Percentiles rank a stretch among this genome's conserved stretches.
These are phyloP conservation scores for Phytopythium vexans DNA, from an alignment of 352 stramenopile species.

Conservation along the genomic window DNA sequence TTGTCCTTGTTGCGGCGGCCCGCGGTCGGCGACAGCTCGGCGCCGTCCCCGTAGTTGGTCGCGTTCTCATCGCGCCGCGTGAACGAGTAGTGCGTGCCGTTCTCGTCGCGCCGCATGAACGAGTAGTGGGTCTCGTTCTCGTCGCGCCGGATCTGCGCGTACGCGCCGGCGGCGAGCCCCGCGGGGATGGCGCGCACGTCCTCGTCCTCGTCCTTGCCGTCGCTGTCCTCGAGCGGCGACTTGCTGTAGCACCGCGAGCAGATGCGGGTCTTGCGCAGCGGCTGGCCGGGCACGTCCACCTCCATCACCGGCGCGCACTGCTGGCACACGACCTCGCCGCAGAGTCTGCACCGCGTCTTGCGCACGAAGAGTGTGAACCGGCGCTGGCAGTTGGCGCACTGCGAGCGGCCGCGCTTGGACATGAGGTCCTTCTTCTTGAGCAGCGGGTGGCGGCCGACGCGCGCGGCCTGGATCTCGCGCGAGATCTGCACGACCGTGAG, in stretches of 20 bases:
- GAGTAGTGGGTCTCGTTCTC: conserved; percentile 43
- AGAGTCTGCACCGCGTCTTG: conserved; percentile 71
- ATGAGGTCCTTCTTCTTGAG: conserved; percentile 64
- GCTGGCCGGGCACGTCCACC: conserved; percentile 23
- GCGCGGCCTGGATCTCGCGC: conserved; percentile 56
- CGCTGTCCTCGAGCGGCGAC: conserved; percentile 10
- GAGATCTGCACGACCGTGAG: conserved; percentile 60
- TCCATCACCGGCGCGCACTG: conserved; percentile 60
- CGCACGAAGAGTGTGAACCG: conserved; percentile 72
- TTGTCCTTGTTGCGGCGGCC: conserved; percentile 2
- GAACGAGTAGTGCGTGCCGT: conserved; percentile 7
- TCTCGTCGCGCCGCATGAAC: conserved; percentile 30
- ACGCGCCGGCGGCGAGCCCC: conserved; percentile 5
- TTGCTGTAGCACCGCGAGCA: conserved; percentile 53
- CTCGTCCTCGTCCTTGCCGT: conserved; percentile 26
- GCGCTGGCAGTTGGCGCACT: conserved; percentile 58
- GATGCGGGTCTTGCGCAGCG: conserved; percentile 49
- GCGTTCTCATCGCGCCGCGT: not conserved
- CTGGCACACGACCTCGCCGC: conserved; percentile 73
- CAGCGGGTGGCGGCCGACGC: conserved; percentile 56
- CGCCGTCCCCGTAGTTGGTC: conserved; percentile 3
- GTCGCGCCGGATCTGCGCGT: conserved; percentile 14
- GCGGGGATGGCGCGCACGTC: conserved; percentile 10
- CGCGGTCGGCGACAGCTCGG: not conserved
- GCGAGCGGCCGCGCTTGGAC: conserved; percentile 50